phyloP scores from a whole-genome alignment of 306 rosid species.

The Clitoria ternatea region DNA sequence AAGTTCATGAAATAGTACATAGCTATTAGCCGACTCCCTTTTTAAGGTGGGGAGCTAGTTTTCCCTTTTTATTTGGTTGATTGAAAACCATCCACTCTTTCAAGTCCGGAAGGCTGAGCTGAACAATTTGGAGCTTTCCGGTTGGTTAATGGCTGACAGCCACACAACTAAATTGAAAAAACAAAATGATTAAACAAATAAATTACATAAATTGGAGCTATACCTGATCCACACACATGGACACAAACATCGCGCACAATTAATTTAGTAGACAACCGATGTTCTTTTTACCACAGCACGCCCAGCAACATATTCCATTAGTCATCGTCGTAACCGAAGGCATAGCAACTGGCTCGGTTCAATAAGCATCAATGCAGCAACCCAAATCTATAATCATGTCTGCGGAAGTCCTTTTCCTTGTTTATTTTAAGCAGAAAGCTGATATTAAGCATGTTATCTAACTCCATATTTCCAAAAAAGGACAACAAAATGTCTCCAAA shows the following conservation, averaged over 20 bases:
- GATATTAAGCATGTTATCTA: not conserved
- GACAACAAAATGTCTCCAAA: not conserved
- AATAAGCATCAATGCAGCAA: not conserved
- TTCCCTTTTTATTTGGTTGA: too few relatives aligned
- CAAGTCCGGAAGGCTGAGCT: not conserved
- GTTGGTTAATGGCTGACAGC: too few relatives aligned
- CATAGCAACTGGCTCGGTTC: not conserved
- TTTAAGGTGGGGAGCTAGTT: too few relatives aligned
- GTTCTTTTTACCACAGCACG: not conserved
- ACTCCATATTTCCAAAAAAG: not conserved
- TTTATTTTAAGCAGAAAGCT: not conserved
- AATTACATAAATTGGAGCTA: not conserved
- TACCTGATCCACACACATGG: not conserved
- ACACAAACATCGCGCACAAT: not conserved
- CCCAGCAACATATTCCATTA: not conserved
- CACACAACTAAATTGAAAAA: not conserved
- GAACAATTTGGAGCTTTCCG: not conserved
- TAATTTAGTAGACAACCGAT: not conserved
- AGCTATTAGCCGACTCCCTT: too few relatives aligned
- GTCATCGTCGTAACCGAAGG: not conserved
- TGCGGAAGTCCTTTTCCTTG: not conserved
- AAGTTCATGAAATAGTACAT: too few relatives aligned
- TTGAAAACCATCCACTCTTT: too few relatives aligned
- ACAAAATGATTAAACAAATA: not conserved
- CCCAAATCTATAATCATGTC: not conserved